A percentile compares a stretch with the other conserved stretches of the same genome.
These are phyloP conservation scores for Fusarium veterinarium DNA, from an alignment of 2,329 filamentous ascomycete species.

Conservation along the genomic window DNA sequence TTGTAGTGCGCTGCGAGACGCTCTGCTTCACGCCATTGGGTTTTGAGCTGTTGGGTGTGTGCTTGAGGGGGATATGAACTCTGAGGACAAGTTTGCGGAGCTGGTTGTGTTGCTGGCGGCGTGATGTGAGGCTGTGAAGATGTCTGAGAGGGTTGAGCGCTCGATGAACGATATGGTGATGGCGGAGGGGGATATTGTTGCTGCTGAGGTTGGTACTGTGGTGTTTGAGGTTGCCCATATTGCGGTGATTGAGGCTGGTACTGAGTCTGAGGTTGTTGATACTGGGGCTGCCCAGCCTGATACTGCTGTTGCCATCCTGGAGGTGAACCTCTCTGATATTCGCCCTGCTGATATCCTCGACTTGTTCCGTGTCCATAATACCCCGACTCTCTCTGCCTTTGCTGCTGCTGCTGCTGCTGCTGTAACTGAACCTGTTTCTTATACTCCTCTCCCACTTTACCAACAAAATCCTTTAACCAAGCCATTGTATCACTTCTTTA, in stretches of 20 bases:
- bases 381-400: not conserved
- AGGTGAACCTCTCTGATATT: not conserved
- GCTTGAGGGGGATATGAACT: not conserved
- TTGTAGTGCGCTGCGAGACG: conserved; percentile 37
- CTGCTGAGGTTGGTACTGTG: conserved; percentile 8
- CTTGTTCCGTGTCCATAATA: conserved; percentile 3
- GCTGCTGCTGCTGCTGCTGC: conserved; percentile 19
- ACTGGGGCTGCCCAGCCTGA: not conserved
- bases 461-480: conserved; percentile 37
- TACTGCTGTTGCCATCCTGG: conserved; percentile 13
- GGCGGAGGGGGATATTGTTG: conserved; percentile 12
- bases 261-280: conserved; percentile 13
- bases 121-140: not conserved
- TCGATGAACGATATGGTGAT: not conserved
- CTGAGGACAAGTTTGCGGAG: not conserved
- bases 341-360: conserved; percentile 8
- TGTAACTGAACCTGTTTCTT: conserved; percentile 27
- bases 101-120: not conserved
- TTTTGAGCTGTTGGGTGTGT: conserved; percentile 21
- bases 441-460: conserved; percentile 41
- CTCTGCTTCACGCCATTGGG: conserved; percentile 38
- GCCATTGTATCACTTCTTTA: conserved; percentile 25
- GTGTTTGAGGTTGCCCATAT: conserved; percentile 2
- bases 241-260: conserved; percentile 6
- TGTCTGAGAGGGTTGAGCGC: not conserved